Conservation (phyloP, 2,329 filamentous ascomycete genomes). For the Ceratocystis variospora region DNA sequence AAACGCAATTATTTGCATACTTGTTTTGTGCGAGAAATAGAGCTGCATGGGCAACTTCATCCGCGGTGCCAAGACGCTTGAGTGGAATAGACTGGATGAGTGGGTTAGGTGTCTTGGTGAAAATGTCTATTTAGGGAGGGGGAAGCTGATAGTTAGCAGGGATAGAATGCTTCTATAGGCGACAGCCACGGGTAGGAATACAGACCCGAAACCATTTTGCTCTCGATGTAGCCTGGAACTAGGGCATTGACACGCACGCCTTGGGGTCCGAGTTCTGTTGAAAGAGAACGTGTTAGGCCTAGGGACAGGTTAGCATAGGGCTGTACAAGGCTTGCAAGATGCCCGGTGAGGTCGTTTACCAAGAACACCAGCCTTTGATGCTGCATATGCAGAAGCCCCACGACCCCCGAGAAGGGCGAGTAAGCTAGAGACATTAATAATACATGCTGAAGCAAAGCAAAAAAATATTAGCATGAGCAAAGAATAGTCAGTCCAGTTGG, state of each 20-base stretch:
- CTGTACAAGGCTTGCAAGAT: no score
- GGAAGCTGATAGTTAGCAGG: not conserved
- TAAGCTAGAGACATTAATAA: slow-evolving; percentile 71
- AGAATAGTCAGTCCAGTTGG: not conserved
- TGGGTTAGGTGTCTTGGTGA: not conserved
- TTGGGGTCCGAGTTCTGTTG: slow-evolving; percentile 44
- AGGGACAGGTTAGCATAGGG: not conserved
- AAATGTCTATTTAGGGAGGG: slow-evolving; percentile 9
- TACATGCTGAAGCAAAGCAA: slow-evolving; percentile 38
- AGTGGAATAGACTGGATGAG: slow-evolving; percentile 20
- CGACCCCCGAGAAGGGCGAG: slow-evolving; percentile 54
- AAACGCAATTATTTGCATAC: slow-evolving; percentile 75
- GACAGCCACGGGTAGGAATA: not conserved
- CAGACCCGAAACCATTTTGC: slow-evolving; percentile 62
- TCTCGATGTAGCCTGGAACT: slow-evolving; percentile 70
- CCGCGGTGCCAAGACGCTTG: slow-evolving; percentile 49
- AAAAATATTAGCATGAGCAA: not conserved
- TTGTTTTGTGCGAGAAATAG: slow-evolving; percentile 62
- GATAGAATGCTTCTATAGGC: not conserved
- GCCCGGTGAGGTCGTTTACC: slow-evolving; percentile 31
- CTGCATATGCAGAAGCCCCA: slow-evolving; percentile 61
- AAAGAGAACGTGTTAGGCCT: slow-evolving; percentile 57
- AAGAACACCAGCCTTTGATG: slow-evolving; percentile 67
- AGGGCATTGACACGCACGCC: slow-evolving; percentile 67
- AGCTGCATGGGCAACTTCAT: slow-evolving; percentile 71